Evolutionary conservation across 345 rosid genomes (phyloP), one percentile per base, ranked within the genome.

Genomic region (Gynandropsis gynandra): DNA sequence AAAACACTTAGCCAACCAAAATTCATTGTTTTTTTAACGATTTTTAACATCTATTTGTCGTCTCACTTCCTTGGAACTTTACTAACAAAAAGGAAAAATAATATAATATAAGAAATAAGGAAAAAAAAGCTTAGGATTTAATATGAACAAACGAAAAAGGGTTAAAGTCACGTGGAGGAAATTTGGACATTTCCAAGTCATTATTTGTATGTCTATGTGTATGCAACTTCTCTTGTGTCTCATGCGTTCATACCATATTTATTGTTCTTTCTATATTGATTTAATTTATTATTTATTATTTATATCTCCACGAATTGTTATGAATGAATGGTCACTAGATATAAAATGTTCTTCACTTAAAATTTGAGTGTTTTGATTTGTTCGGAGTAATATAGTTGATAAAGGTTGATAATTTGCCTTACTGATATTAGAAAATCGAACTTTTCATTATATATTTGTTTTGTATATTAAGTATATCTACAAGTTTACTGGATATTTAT

Each of bases 181-280:
- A 35, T 42, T 56, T 64, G 58, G 51, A 55, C 56, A 63, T 36
- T 41, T 24, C 40, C 41, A 48, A 32, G 5, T 54, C 42, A 50
- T 44, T 18, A 15, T 53, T 7, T 37, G n/a, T 37, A 44, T 21
- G 31, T 52, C 33, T 40, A 48, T 56, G 47, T 7, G 49, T 54
- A 35, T 16, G 48, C 21, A 49, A 55, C 38, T 56, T n/a, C 31
- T 31, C 35, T 50, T 50, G 50, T 50, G 57, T 64, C 63, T 21
- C 20, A 41, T 56, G 51, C 7, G 56, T 42, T 62, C 62, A 64
- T 64, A 50, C 63, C 58, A 44, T 52, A 64, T 64, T 64, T 58
- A 64, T 56, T 64, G 63, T 42, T 42, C 52, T n/a, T n/a, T n/a
- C n/a, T n/a, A n/a, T n/a, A n/a, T n/a, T n/a, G n/a, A n/a, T n/a